Evolutionary conservation across 805 yeast species (phyloP), one percentile per base, ranked within the genome.

Genomic region (Lipomyces orientalis): DNA sequence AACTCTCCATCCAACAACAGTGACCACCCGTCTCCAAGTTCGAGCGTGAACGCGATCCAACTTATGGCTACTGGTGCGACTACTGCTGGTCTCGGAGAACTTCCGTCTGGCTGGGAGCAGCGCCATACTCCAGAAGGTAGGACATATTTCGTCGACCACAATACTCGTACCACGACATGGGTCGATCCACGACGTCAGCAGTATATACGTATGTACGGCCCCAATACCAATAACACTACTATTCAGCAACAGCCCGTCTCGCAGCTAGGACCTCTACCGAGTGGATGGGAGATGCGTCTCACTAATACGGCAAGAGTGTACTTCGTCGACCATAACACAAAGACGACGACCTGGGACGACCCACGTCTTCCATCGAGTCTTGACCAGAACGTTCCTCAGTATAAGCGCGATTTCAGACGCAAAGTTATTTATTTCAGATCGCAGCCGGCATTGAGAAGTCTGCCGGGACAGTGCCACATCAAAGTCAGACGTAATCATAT

Each of bases 211-310:
- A 92, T 97, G 69, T 93, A 90, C 79, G 98, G 78, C 84, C 82
- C 83, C 35, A 80, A 81, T 67, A 54, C 86, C 80, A 84, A 85
- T 70, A 81, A 87, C 75, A 90, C 97, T 4, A 92, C 97, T 25
- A 92, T 94, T 73, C 97, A 93, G 81, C 98, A 95, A 75, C 99
- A 95, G 82, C 97, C 98, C 37, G 97, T 95, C 12, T 90, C 97
- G 56, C 98, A 96, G 77, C 84, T 95, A 79, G 99, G 99, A 19
- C 99, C 99, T 63, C 84, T 95, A 76, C 99, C 99, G 59, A 88
- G 94, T 64, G 99, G 99, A 64, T 95, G 99, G 99, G 99, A 95
- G 83, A 95, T 95, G 99, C 90, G 99, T 81, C 86, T 95, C 76
- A 96, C 99, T 55, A 95, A 95, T 80, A 95, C 99, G 0, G 98